Evolutionary conservation across 495 filamentous ascomycete genomes (phyloP), one percentile per base, ranked within the genome.

Genomic region (Hypoxylon intermedium): DNA sequence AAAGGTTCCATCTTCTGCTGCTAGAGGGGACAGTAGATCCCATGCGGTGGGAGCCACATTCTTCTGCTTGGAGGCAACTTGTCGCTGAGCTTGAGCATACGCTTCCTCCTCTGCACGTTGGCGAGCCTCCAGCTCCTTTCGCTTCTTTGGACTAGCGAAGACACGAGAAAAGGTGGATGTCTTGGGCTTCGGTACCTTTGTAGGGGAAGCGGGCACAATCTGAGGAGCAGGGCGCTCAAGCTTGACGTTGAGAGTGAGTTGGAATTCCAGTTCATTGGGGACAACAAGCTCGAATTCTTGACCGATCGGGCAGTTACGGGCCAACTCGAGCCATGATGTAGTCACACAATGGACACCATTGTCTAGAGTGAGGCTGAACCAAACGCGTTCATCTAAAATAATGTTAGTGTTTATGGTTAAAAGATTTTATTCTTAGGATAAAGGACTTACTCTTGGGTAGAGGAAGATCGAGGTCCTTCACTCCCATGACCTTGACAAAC

Each of bases 271-370:
- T 63, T 98, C 93, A 63, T 96, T 92, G 33, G 95, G 89, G 33
- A 98, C 94, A 48, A 97, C 93, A 31, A 98, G 86, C 73, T 98
- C 94, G 58, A 98, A 98, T 71, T 98, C 94, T 67, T 98, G 94
- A 15, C 94, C 94, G 64, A 98, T 97, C 2, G 95, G 93, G 13
- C 95, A 95, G 36, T 87, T 92, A 55, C 89, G 90, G 43, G 92
- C 95, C 20, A 98, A 80, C 71, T 98, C 94, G 2, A 97, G 76
- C 91, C 92, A 98, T 0, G 92, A 85, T 5, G 94, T 98, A 0
- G 94, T 98, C 7, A 98, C 94, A 67, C 94, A 98, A 73, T 98
- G 94, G 2, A 98, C 83, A 20, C 94, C 94, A 65, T 98, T 98
- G 75, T 98, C 94, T 19, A 98, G 82, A 1, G 94, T 98, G 6